Evolutionary conservation across 2,329 filamentous ascomycete species (phyloP).

Genomic region (Pyrenochaeta sp.): DNA sequence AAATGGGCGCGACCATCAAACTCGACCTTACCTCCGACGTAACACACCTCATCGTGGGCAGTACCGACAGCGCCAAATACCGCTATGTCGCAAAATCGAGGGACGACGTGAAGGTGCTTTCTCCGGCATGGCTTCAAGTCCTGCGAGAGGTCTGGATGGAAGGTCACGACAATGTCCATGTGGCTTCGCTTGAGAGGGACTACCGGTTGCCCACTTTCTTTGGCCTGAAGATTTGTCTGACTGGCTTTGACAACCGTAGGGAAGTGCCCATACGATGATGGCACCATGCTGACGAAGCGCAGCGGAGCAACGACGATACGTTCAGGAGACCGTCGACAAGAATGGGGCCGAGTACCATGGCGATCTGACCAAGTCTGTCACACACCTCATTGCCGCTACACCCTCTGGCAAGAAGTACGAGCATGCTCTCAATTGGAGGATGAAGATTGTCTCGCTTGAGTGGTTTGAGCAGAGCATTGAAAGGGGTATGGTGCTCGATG

Average conservation of each 20-base stretch:
- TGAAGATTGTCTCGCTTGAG: conserved; percentile 79
- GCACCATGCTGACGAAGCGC: conserved; percentile 34
- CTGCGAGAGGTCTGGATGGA: conserved; percentile 82
- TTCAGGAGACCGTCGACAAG: conserved; percentile 71
- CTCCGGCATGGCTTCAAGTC: conserved; percentile 83
- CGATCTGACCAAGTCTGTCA: conserved; percentile 85
- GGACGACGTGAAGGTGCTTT: conserved; percentile 84
- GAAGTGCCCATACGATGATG: neutral
- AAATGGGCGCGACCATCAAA: conserved; percentile 88
- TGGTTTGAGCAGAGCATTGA: conserved; percentile 87
- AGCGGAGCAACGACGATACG: conserved; percentile 72
- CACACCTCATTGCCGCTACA: conserved; percentile 82
- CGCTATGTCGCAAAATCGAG: conserved; percentile 91
- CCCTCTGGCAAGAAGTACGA: conserved; percentile 90
- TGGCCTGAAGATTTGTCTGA: conserved; percentile 71
- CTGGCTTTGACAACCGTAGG: conserved; percentile 73
- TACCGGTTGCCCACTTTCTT: conserved; percentile 72
- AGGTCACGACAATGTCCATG: conserved; percentile 77
- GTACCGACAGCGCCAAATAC: conserved; percentile 91
- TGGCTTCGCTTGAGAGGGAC: conserved; percentile 71
- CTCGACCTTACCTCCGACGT: conserved; percentile 95
- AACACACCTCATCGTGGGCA: conserved; percentile 91
- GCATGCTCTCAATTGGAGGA: conserved; percentile 83
- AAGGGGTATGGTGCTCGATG: conserved; percentile 90
- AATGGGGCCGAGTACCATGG: conserved; percentile 87